Evolutionary conservation across 192 early-diverging fungal genomes (phyloP).

Genomic region (Coemansia sp.): DNA sequence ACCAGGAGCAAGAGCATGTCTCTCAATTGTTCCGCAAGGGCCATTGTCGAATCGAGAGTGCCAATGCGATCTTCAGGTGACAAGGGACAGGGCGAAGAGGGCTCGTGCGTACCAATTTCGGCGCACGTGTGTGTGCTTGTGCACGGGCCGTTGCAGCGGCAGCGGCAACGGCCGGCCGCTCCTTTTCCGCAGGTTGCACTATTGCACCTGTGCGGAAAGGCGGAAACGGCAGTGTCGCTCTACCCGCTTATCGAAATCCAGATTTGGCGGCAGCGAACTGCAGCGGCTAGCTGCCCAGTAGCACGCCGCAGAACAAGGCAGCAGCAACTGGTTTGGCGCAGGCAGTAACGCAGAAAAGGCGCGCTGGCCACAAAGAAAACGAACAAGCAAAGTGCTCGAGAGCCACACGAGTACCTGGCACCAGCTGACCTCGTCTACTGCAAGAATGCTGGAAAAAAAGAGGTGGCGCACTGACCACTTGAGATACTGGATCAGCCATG

Average conservation of each 20-base stretch:
- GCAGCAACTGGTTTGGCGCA: not conserved
- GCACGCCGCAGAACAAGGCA: not conserved
- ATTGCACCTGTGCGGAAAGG: not conserved
- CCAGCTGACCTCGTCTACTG: not conserved
- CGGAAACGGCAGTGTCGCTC: not conserved
- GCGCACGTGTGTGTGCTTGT: not conserved
- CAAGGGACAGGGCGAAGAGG: not conserved
- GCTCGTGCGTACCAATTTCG: not conserved
- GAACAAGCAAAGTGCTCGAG: not conserved
- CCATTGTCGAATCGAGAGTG: not conserved
- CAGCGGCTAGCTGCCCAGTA: not conserved
- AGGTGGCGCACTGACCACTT: constrained; percentile 1
- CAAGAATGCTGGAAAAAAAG: not conserved
- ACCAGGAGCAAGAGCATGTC: not conserved
- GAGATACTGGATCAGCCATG: not conserved
- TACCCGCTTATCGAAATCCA: not conserved
- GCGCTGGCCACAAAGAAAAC: not conserved
- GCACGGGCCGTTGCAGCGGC: not conserved
- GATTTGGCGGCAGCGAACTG: not conserved
- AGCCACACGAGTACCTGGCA: not conserved
- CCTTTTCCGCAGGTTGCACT: not conserved
- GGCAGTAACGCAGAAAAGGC: not conserved
- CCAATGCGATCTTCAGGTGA: not conserved
- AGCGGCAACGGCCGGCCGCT: not conserved
- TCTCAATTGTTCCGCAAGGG: not conserved